A percentile compares a stretch with the other conserved stretches of the same genome.
phyloP scores from a whole-genome alignment of 2,329 filamentous ascomycete genomes.

The Epichloe festucae region DNA sequence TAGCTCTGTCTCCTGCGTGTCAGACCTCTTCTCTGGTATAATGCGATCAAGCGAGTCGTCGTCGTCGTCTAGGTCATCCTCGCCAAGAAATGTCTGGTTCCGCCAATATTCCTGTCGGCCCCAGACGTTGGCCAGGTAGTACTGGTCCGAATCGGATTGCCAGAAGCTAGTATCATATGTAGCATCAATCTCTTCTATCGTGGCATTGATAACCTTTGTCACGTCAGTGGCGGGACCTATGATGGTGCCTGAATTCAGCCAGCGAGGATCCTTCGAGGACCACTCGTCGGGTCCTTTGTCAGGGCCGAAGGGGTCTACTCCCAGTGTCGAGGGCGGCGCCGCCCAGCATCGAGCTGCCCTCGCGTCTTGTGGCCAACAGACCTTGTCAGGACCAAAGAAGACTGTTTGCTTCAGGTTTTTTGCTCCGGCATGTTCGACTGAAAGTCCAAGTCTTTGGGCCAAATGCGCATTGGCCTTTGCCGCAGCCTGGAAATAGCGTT shows the following conservation, averaged over 20 bases:
- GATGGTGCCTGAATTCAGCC: constrained; percentile 33
- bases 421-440: constrained; percentile 16
- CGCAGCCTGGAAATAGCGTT: constrained; percentile 44
- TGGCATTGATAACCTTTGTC: constrained; percentile 14
- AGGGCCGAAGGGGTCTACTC: constrained; percentile 21
- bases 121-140: constrained; percentile 29
- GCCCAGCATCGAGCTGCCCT: constrained; percentile 27
- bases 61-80: constrained; percentile 7
- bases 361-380: constrained; percentile 27
- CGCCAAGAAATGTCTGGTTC: constrained; percentile 14
- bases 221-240: constrained; percentile 25
- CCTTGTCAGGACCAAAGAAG: constrained; percentile 32
- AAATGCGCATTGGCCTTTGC: constrained; percentile 40
- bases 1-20: constrained; percentile 16
- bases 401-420: constrained; percentile 24
- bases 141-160: constrained; percentile 31
- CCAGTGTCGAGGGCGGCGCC: constrained; percentile 22
- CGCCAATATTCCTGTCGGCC: constrained; percentile 30
- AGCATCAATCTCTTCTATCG: constrained; percentile 18
- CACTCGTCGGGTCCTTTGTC: constrained; percentile 20
- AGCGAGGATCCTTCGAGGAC: constrained; percentile 22
- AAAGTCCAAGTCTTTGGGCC: constrained; percentile 32
- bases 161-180: constrained; percentile 20
- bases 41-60: constrained; percentile 10
- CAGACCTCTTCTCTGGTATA: constrained; percentile 9